phyloP scores from a whole-genome alignment of 225 moss, liverwort and hornwort genomes.

The Straminergon stramineum region DNA sequence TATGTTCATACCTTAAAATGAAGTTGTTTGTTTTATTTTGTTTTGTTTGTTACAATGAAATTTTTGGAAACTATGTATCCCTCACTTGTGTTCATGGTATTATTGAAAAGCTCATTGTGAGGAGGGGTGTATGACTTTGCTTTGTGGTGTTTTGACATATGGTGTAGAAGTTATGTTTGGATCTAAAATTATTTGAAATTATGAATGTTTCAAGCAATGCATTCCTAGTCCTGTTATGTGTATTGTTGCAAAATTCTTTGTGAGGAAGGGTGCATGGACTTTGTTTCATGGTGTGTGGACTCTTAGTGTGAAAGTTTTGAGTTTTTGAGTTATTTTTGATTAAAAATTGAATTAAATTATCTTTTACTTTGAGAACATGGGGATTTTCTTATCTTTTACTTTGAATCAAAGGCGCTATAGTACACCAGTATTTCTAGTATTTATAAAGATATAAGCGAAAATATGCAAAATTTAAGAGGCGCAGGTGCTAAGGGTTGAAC shows the following conservation, averaged over 20 bases:
- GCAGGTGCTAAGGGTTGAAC: too few relatives aligned
- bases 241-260: too few relatives aligned
- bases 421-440: too few relatives aligned
- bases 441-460: neutral
- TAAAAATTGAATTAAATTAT: neutral
- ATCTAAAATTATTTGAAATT: too few relatives aligned
- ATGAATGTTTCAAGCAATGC: too few relatives aligned
- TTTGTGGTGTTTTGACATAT: too few relatives aligned
- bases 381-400: neutral
- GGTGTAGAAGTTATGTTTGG: too few relatives aligned
- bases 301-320: neutral
- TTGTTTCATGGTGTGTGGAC: neutral
- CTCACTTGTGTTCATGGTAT: rapidly evolving
- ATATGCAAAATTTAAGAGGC: neutral
- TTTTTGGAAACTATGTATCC: too few relatives aligned
- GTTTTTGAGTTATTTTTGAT: neutral
- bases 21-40: neutral
- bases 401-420: neutral
- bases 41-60: neutral
- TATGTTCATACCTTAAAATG: neutral
- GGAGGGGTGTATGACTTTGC: too few relatives aligned
- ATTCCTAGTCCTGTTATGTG: too few relatives aligned
- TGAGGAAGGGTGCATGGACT: neutral
- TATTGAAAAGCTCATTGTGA: rapidly evolving
- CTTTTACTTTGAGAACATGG: neutral